Evolutionary conservation across 129 eudicot species (phyloP).

Genomic region (Deinandra increscens): DNA sequence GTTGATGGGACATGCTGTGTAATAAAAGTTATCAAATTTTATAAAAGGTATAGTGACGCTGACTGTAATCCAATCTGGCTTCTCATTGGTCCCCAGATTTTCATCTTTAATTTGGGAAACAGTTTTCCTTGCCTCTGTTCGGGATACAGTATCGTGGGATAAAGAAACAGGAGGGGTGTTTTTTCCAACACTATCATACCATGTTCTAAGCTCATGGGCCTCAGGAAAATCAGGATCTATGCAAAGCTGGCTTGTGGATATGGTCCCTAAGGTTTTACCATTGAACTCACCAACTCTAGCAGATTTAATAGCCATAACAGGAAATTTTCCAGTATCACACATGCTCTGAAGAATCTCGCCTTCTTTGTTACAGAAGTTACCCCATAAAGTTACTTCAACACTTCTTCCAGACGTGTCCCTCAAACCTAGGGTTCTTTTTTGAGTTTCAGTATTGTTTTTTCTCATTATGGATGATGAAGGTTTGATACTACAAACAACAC

Average conservation of each 20-base stretch:
- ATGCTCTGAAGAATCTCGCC: slow-evolving; percentile 67
- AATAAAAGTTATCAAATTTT: slow-evolving; percentile 60
- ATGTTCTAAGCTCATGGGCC: slow-evolving; percentile 50
- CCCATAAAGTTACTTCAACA: slow-evolving; percentile 93
- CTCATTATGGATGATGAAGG: slow-evolving; percentile 62
- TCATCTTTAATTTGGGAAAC: slow-evolving; percentile 91
- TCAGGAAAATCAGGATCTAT: slow-evolving; percentile 90
- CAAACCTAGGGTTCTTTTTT: slow-evolving; percentile 56
- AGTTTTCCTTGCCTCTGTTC: slow-evolving; percentile 60
- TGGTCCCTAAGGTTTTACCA: slow-evolving; percentile 77
- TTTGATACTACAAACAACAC: slow-evolving; percentile 62
- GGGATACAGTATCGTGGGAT: slow-evolving; percentile 44
- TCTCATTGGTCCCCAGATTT: slow-evolving; percentile 75
- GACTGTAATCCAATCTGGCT: slow-evolving; percentile 81
- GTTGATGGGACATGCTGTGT: slow-evolving; percentile 76
- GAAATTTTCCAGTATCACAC: slow-evolving; percentile 67
- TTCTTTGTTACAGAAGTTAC: slow-evolving; percentile 72
- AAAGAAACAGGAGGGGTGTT: slow-evolving; percentile 51
- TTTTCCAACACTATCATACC: slow-evolving; percentile 72
- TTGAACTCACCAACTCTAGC: slow-evolving; percentile 64
- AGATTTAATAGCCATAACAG: slow-evolving; percentile 81
- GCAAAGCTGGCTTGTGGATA: slow-evolving; percentile 55
- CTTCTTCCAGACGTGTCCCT: slow-evolving; percentile 90
- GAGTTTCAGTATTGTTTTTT: slow-evolving; percentile 76
- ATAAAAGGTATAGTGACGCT: slow-evolving; percentile 44